Evolutionary conservation across 2,329 filamentous ascomycete species (phyloP), one percentile per base, ranked within the genome.

Genomic region (Volutella citrinella): DNA sequence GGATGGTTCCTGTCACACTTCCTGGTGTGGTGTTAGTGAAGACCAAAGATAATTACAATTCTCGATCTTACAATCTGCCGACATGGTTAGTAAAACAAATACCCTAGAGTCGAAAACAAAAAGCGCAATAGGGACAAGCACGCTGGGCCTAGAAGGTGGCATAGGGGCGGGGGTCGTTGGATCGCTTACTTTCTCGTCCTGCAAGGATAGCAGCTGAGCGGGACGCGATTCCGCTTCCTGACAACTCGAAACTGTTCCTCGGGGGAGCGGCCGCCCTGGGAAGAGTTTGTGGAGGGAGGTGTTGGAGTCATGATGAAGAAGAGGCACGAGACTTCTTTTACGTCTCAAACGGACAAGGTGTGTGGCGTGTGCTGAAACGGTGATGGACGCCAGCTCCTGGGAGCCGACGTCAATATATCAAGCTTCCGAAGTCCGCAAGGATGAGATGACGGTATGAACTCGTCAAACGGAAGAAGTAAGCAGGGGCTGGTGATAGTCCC

Each of bases 1-100:
- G 91, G 91, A 47, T 89, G 80, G 43, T 78, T 81, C 55, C 93
- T 82, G 63, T 97, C 95, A 69, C 91, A 97, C 78, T 96, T 96
- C 63, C 93, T 77, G 54, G 6, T 13, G 10, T n/a, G 5, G n/a
- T n/a, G n/a, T n/a, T n/a, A n/a, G n/a, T n/a, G n/a, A n/a, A n/a
- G n/a, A n/a, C n/a, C n/a, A n/a, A n/a, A n/a, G n/a, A n/a, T n/a
- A n/a, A n/a, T n/a, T n/a, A n/a, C n/a, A n/a, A n/a, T n/a, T n/a
- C n/a, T 19, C 20, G 8, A 22, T 8, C 20, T 22, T 22, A 22
- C 20, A 22, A 22, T 22, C 20, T 22, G 12, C 8, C 12, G 20
- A 22, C 20, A 20, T 9, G 20, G 29, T 53, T 21, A 51, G 50
- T 30, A 29, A 19, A n/a, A n/a, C n/a, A n/a, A n/a, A n/a, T n/a